Evolutionary conservation across 2,329 filamentous ascomycete species (phyloP).

Genomic region (Cladosporium austrohemisphaericum): DNA sequence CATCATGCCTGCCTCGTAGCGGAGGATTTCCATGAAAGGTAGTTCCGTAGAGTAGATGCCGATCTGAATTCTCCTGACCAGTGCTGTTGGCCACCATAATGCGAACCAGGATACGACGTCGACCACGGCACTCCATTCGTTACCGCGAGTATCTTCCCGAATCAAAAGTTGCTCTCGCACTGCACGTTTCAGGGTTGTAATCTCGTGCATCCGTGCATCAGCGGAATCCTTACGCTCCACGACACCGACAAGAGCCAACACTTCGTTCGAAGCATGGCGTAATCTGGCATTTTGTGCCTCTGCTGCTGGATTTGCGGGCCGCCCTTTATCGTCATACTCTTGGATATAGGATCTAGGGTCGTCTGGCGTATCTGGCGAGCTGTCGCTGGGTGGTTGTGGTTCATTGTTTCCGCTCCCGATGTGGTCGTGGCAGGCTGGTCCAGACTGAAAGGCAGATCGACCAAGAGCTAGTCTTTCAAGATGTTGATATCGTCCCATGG

Average conservation of each 20-base stretch:
- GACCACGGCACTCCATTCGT: slow-evolving; percentile 19
- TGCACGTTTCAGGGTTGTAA: slow-evolving; percentile 14
- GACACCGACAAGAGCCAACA: slow-evolving; percentile 46
- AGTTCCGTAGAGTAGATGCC: slow-evolving; percentile 22
- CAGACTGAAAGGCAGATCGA: slow-evolving; percentile 42
- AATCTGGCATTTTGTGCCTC: slow-evolving; percentile 38
- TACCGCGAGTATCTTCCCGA: slow-evolving; percentile 25
- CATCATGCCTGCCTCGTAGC: slow-evolving; percentile 17
- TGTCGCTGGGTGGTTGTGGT: not conserved
- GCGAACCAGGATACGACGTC: slow-evolving; percentile 19
- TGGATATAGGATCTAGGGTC: slow-evolving; percentile 28
- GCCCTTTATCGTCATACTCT: slow-evolving; percentile 44
- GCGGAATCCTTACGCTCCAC: slow-evolving; percentile 33
- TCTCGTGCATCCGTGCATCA: slow-evolving; percentile 5
- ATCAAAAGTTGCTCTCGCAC: slow-evolving; percentile 18
- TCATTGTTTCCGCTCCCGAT: not conserved
- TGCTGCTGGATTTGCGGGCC: slow-evolving; percentile 41
- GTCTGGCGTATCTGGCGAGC: not conserved
- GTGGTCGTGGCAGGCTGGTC: slow-evolving; percentile 15
- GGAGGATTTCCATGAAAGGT: slow-evolving; percentile 21
- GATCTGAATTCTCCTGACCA: slow-evolving; percentile 23
- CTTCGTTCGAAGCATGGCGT: slow-evolving; percentile 46
- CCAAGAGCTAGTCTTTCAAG: slow-evolving; percentile 34
- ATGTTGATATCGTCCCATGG: slow-evolving; percentile 32
- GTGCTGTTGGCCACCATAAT: slow-evolving; percentile 22